These are phyloP conservation scores for Fistulifera solaris DNA, from an alignment of 108 stramenopile genomes.

Conservation along the genomic window DNA sequence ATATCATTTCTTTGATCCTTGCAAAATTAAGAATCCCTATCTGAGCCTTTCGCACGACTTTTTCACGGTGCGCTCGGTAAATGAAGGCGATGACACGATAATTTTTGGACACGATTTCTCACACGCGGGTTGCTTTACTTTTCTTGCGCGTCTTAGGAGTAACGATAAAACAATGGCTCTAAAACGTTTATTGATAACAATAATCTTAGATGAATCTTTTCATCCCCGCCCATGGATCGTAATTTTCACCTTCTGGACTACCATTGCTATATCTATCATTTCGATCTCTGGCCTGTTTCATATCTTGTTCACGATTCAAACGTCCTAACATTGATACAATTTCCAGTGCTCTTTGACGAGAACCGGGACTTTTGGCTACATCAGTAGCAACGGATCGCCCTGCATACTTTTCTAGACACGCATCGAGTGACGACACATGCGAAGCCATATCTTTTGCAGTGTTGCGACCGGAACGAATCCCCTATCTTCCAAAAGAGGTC, in stretches of 20 bases:
- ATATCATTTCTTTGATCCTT: background rate
- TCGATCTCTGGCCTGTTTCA: conserved; percentile 7
- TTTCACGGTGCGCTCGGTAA: background rate
- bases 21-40: background rate
- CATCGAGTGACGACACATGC: conserved; percentile 58
- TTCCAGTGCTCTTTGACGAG: conserved; percentile 60
- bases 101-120: background rate
- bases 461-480: conserved; percentile 59
- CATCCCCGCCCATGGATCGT: conserved; percentile 69
- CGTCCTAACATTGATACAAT: conserved; percentile 56
- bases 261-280: conserved; percentile 12
- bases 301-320: conserved; percentile 40
- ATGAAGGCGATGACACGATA: background rate
- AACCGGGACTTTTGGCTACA: conserved; percentile 35
- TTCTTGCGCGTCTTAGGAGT: background rate
- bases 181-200: background rate
- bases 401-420: conserved; percentile 50
- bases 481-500: conserved; percentile 49
- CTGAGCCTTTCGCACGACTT: background rate
- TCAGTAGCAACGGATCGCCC: conserved; percentile 24
- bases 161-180: background rate
- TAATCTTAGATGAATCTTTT: conserved; percentile 13
- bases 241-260: conserved; percentile 23
- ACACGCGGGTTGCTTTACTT: background rate
- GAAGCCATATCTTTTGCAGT: conserved; percentile 68